These are phyloP conservation scores for Balansia obtecta DNA, from an alignment of 2,329 filamentous ascomycete species.

Conservation along the genomic window DNA sequence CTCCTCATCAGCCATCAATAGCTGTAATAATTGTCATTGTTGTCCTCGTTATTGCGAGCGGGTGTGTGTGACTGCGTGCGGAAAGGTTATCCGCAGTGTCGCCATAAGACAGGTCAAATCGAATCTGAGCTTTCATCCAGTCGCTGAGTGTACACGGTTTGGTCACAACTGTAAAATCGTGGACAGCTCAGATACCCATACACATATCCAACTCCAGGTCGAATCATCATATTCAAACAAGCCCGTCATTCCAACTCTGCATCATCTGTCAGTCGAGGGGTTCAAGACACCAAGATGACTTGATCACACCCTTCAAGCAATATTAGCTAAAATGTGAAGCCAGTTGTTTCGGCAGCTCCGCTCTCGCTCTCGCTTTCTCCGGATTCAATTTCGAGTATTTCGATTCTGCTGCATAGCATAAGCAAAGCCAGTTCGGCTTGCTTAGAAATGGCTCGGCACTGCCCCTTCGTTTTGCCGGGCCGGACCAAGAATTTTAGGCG, in stretches of 20 bases:
- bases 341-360: background rate
- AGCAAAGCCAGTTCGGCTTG: background rate
- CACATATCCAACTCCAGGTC: slow-evolving; percentile 1
- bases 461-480: background rate
- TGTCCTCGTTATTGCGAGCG: background rate
- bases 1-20: background rate
- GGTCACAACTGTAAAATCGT: background rate
- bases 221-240: slow-evolving; percentile 4
- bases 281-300: background rate
- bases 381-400: background rate
- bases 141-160: background rate
- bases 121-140: background rate
- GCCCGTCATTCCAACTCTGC: slow-evolving; percentile 2
- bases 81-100: background rate
- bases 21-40: background rate
- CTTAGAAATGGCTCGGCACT: background rate
- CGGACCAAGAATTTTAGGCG: background rate
- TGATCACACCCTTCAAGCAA: background rate
- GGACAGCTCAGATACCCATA: background rate
- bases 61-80: background rate
- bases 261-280: background rate
- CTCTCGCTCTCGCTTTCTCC: background rate
- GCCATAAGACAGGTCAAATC: background rate
- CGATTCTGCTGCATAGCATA: background rate
- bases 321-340: background rate